Percentiles rank a stretch among this genome's conserved stretches.
Evolutionary conservation across 805 yeast genomes (phyloP).

Genomic region (Saturnispora silvae): DNA sequence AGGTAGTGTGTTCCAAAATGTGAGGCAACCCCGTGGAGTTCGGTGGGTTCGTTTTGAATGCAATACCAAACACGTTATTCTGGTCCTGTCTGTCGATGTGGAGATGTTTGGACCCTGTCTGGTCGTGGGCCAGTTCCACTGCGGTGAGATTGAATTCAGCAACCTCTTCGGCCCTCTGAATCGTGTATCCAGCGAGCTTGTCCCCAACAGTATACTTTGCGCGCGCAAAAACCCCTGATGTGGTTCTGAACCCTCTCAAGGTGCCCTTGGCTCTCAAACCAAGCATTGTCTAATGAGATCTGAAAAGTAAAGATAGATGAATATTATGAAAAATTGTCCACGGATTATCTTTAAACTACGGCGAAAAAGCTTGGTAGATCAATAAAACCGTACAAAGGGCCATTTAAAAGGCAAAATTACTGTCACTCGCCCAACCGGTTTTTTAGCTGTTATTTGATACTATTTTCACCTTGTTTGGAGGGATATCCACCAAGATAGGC

Average conservation of each 20-base stretch:
- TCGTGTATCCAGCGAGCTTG: constrained; percentile 53
- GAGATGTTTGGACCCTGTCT: constrained; percentile 69
- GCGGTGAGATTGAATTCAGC: constrained; percentile 81
- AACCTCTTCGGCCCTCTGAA: constrained; percentile 53
- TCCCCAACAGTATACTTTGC: constrained; percentile 55
- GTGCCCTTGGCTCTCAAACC: neutral
- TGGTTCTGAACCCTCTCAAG: constrained; percentile 8
- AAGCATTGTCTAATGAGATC: too few species aligned
- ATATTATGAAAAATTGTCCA: too few species aligned
- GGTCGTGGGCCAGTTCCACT: constrained; percentile 53
- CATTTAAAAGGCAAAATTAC: too few species aligned
- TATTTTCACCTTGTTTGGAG: too few species aligned
- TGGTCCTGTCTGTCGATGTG: constrained; percentile 77
- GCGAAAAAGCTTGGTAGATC: too few species aligned
- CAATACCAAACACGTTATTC: constrained; percentile 82
- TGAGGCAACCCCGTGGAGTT: constrained; percentile 94
- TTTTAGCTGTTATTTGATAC: too few species aligned
- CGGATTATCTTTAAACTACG: too few species aligned
- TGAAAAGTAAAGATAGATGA: too few species aligned
- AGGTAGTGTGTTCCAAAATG: constrained; percentile 88
- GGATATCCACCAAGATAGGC: too few species aligned
- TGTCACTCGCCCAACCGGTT: too few species aligned
- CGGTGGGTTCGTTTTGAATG: constrained; percentile 91
- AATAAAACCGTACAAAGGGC: too few species aligned
- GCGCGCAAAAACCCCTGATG: constrained; percentile 2